Base-by-base conservation (phyloP, 768 basidiomycete genomes). In the Mycena venus region DNA sequence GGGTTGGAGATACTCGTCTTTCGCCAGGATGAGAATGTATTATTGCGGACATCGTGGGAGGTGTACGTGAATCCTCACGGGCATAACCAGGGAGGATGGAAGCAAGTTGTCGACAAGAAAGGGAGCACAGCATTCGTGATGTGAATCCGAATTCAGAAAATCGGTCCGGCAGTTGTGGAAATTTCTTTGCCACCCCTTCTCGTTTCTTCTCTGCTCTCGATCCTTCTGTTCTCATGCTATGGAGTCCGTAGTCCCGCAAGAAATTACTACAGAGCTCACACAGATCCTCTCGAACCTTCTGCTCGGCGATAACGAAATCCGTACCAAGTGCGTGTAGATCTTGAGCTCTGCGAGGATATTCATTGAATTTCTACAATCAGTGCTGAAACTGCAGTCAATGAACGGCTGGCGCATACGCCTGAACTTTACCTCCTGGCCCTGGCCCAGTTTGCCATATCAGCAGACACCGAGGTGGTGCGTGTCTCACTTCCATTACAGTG, bases 271-370 rank as follows among this genome's bases (percentile, higher is more conserved):
- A 15, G 94, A 95, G 79, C 88, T 95, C 76, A 95, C 93, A 0
- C 95, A 96, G 83, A 94, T 95, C 73, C 90, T 96, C 49, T 93
- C 94, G 14, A 96, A 96, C 83, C 90, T 96, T 23, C 93, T 96
- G 5, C 86, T 94, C 47, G 95, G 94, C 6, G 94, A 96, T 82
- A 96, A 96, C 83, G 90, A 92, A 67, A 94, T 96, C 62, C 91
- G 95, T 21, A 86, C 92, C 76, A 93, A 88, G 94, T 94, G 78
- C 64, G 62, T 63, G 84, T 81, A 7, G 32, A 67, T 72, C 25
- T 68, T 68, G 29, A 67, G 34, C 64, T 68, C 25, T 44, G 40
- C 36, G 74, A 44, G 25, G 55, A 21, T 14, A 15, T 42, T 63
- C 47, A 65, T 72, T 62, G 36, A 36, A 56, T 47, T 19, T 34